Base-by-base conservation (phyloP, 75 land plant genomes). In the Cryptomeria japonica region DNA sequence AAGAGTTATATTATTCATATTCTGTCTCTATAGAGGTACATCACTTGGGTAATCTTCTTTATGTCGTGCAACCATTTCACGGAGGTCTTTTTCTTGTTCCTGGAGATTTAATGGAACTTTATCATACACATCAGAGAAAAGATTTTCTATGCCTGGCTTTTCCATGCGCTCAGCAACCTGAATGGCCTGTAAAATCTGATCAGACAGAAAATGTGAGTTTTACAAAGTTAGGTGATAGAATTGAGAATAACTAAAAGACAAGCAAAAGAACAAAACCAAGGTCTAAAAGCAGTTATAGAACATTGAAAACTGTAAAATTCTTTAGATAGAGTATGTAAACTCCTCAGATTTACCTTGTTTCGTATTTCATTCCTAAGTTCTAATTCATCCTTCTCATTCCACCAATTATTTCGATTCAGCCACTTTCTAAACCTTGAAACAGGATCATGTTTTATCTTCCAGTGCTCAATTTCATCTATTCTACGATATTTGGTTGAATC, bases 401-500 rank as follows among this genome's bases (percentile, higher is more conserved):
- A 97, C 99, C 97, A 96, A 0, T 92, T 92, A 55, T 97, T 93
- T 15, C 90, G 85, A 58, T 92, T 90, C 51, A 97, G 36, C 96
- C 98, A 97, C 55, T 90, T 92, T 51, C 94, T 90, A 76, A 92
- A 94, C 83, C 96, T 91, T 41, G 92, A 75, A 9, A 97, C 91
- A 19, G 99, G 99, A 82, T 93, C 94, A 31, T 94, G 86, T 19
- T 84, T 86, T 39, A 68, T 91, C 87, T 91, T 93, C 98, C 99
- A 97, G 86, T 94, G 92, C 41, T 96, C 95, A 84, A 97, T 95
- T 86, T 97, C 99, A 87, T 96, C 93, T 28, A 86, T 84, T 41
- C 93, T 87, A 22, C 99, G 91, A 80, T 97, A 97, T 78, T 97
- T 97, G 39, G 96, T 93, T 22, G 98, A 97, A 79, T 97, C 99